Percentiles rank a stretch among this genome's conserved stretches.
Conservation (phyloP, 192 early-diverging fungal species). For the Coemansia asiatica region DNA sequence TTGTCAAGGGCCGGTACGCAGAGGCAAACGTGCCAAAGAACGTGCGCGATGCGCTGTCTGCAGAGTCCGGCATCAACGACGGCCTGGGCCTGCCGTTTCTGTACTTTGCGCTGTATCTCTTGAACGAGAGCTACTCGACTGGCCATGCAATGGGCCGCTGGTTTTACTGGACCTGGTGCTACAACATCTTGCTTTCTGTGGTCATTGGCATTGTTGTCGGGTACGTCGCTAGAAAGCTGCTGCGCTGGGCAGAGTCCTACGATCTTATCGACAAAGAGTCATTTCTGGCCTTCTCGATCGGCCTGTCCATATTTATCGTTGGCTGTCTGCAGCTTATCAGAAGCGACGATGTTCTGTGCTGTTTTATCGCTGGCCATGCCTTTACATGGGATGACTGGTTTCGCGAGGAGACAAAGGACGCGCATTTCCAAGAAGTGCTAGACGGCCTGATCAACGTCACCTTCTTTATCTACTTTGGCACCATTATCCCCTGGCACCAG, state of each 20-base stretch:
- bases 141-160: slow-evolving; percentile 73
- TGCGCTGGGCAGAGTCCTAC: slow-evolving; percentile 69
- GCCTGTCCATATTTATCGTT: slow-evolving; percentile 69
- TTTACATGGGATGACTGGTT: slow-evolving; percentile 96
- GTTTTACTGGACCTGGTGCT: slow-evolving; percentile 78
- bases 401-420: slow-evolving; percentile 77
- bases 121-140: slow-evolving; percentile 52
- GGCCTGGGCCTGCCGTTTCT: slow-evolving; percentile 85
- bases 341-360: slow-evolving; percentile 73
- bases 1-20: slow-evolving; percentile 92
- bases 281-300: slow-evolving; percentile 81
- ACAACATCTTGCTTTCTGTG: slow-evolving; percentile 76
- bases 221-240: slow-evolving; percentile 64
- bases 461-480: slow-evolving; percentile 87
- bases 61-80: slow-evolving; percentile 87
- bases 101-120: slow-evolving; percentile 70
- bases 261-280: slow-evolving; percentile 89
- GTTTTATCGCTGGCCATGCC: slow-evolving; percentile 74
- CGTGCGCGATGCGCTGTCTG: slow-evolving; percentile 75
- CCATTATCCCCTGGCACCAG: slow-evolving; percentile 73
- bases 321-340: slow-evolving; percentile 70
- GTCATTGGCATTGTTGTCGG: slow-evolving; percentile 78
- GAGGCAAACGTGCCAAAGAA: slow-evolving; percentile 85
- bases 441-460: slow-evolving; percentile 87
- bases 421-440: slow-evolving; percentile 91